phyloP scores from a whole-genome alignment of 352 stramenopile genomes.

The Bremia lactucae region DNA sequence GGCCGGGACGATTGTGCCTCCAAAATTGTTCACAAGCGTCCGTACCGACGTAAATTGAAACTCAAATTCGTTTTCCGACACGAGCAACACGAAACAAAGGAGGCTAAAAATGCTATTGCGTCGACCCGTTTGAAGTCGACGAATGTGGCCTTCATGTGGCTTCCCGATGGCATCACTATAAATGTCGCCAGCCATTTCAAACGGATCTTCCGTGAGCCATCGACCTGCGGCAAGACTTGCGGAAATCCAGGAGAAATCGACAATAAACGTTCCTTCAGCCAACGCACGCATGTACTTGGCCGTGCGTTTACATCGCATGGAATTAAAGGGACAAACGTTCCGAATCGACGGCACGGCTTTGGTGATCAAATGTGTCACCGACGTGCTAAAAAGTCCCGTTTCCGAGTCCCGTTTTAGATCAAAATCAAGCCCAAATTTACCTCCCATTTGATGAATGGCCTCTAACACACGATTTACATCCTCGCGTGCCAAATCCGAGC shows the following conservation, averaged over 20 bases:
- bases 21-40: slow-evolving; percentile 57
- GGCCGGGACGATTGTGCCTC: slow-evolving; percentile 32
- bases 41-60: slow-evolving; percentile 58
- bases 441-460: slow-evolving; percentile 49
- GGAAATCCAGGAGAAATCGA: slow-evolving; percentile 71
- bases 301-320: slow-evolving; percentile 72
- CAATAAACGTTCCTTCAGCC: slow-evolving; percentile 56
- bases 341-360: slow-evolving; percentile 33
- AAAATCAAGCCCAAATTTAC: slow-evolving; percentile 65
- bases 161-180: slow-evolving; percentile 65
- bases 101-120: slow-evolving; percentile 69
- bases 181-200: slow-evolving; percentile 73
- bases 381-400: slow-evolving; percentile 33
- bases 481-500: slow-evolving; percentile 42
- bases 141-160: slow-evolving; percentile 51
- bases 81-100: slow-evolving; percentile 72
- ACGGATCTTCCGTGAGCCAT: slow-evolving; percentile 62
- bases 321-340: background rate
- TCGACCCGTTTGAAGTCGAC: slow-evolving; percentile 29
- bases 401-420: slow-evolving; percentile 41
- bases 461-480: slow-evolving; percentile 45
- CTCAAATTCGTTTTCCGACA: slow-evolving; percentile 54
- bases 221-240: slow-evolving; percentile 43
- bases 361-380: slow-evolving; percentile 70
- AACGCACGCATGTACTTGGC: slow-evolving; percentile 82